Evolutionary conservation across 2,329 filamentous ascomycete genomes (phyloP), one percentile per base, ranked within the genome.

Genomic region (Raffaelea ambrosiae): DNA sequence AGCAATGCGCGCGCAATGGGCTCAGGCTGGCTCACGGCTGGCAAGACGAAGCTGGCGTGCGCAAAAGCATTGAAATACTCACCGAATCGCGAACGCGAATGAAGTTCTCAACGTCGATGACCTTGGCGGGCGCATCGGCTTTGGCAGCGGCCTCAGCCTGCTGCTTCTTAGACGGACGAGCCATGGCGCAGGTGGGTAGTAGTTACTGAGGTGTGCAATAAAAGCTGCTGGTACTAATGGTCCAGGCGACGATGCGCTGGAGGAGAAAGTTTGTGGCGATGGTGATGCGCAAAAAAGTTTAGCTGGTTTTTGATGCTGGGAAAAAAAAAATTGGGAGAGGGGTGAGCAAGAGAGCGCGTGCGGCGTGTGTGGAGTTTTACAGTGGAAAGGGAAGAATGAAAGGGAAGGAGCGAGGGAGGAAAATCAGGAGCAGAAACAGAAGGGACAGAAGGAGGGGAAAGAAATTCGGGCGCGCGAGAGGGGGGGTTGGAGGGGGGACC

Each of bases 81-180:
- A 94, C 88, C 63, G 81, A 83, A 63, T 94, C 88, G 59, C 88
- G 80, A 43, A 89, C 88, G 61, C 83, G 76, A 51, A 87, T 76
- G 63, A 91, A 91, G 64, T 87, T 84, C 50, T 88, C 83, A 49
- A 85, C 74, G 52, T 88, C 80, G 54, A 86, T 78, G 39, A 71
- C 66, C 57, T 71, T 66, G 48, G 61, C 57, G 43, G 69, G 64
- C 48, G 63, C 56, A 36, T 65, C 59, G 48, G 61, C 62, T 50
- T 57, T 54, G 50, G 48, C 53, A 46, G 57, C 35, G 35, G 35
- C 57, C 43, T 59, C 55, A 21, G 50, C 54, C 19, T 52, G 51
- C 55, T 57, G 54, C 48, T 55, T 56, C 55, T 57, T 57, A 36
- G 55, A 54, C 2, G 56, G 56, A 40, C 56, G 56, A 40, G 56